phyloP scores from a whole-genome alignment of 495 filamentous ascomycete genomes.

The Antarctomyces pellizariae region DNA sequence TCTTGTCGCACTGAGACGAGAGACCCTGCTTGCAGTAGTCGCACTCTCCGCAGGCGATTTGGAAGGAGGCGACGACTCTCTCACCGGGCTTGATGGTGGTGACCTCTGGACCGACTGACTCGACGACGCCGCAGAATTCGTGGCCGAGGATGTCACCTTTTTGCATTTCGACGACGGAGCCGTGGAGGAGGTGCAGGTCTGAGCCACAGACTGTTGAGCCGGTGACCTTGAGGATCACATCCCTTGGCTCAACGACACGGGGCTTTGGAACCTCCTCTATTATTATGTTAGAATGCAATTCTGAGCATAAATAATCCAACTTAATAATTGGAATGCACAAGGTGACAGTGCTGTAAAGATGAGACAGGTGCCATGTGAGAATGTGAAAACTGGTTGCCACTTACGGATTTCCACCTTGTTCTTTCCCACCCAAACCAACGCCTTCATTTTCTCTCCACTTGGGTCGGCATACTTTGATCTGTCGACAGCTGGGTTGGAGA shows the following conservation, averaged over 20 bases:
- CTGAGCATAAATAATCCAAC: not conserved
- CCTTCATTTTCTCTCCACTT: slow-evolving; percentile 39
- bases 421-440: slow-evolving; percentile 49
- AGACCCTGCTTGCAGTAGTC: slow-evolving; percentile 55
- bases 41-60: slow-evolving; percentile 60
- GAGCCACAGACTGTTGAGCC: slow-evolving; percentile 72
- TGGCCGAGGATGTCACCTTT: slow-evolving; percentile 81
- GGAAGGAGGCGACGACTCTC: slow-evolving; percentile 67
- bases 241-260: slow-evolving; percentile 41
- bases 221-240: slow-evolving; percentile 71
- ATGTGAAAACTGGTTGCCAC: slow-evolving; percentile 7
- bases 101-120: slow-evolving; percentile 37
- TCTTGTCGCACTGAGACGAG: slow-evolving; percentile 55
- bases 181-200: slow-evolving; percentile 66
- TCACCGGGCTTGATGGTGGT: slow-evolving; percentile 41
- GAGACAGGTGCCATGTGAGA: not conserved
- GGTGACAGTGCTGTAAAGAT: not conserved
- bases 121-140: slow-evolving; percentile 69
- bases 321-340: not conserved
- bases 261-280: slow-evolving; percentile 31
- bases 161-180: slow-evolving; percentile 41
- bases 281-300: not conserved
- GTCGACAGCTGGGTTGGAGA: slow-evolving; percentile 21
- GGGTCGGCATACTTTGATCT: slow-evolving; percentile 19
- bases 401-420: slow-evolving; percentile 32